Conservation (phyloP, 257 asterid species). For the Solanum chaucha region DNA sequence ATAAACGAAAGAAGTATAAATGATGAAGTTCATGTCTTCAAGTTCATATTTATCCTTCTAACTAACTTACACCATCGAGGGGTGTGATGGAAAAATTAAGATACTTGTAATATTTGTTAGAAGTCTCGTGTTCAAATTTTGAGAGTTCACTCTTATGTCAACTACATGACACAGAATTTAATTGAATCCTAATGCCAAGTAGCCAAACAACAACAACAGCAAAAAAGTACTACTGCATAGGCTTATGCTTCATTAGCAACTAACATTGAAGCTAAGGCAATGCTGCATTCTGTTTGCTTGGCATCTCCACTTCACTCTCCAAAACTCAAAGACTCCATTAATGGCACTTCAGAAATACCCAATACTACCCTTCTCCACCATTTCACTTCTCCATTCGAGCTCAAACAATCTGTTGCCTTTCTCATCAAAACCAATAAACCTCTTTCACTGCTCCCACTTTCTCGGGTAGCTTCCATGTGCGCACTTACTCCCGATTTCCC, state of each 20-base stretch:
- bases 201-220: no score
- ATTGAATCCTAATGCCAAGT: no score
- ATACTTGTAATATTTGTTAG: no score
- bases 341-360: not conserved
- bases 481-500: slow-evolving; percentile 48
- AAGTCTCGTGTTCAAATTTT: no score
- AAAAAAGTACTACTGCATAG: not conserved
- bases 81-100: no score
- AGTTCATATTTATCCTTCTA: no score
- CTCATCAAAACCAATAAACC: slow-evolving; percentile 34
- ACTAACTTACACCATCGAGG: no score
- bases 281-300: not conserved
- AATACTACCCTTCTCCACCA: slow-evolving; percentile 9
- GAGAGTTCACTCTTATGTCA: no score
- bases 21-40: no score
- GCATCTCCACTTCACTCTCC: not conserved
- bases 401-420: slow-evolving; percentile 38
- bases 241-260: not conserved
- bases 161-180: no score
- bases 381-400: slow-evolving; percentile 36
- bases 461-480: slow-evolving; percentile 51
- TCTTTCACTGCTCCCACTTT: slow-evolving; percentile 35
- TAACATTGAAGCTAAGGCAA: not conserved
- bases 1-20: no score
- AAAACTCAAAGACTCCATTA: not conserved